These are phyloP conservation scores for Moesziomyces sp. DNA, from an alignment of 1,284 basidiomycete species.

Conservation along the genomic window DNA sequence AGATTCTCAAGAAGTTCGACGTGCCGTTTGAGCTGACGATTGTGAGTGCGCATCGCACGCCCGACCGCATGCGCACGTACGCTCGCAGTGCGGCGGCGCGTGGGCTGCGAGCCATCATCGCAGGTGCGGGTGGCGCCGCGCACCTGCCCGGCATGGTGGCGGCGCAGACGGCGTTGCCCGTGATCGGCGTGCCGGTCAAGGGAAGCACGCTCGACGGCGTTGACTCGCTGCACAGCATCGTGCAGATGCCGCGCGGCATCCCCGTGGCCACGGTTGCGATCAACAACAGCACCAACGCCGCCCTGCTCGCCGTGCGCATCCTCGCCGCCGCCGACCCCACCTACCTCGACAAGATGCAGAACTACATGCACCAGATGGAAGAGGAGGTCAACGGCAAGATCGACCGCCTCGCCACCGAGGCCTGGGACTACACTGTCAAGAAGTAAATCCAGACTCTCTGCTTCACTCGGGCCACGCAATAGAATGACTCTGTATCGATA, in stretches of 20 bases:
- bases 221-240: slow-evolving; percentile 94
- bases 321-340: slow-evolving; percentile 78
- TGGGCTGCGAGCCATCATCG: slow-evolving; percentile 84
- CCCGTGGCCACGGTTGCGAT: slow-evolving; percentile 98
- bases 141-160: slow-evolving; percentile 99
- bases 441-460: slow-evolving; percentile 29
- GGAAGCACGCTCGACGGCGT: slow-evolving; percentile 93
- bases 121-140: slow-evolving; percentile 95
- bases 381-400: slow-evolving; percentile 86
- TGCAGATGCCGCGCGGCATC: slow-evolving; percentile 98
- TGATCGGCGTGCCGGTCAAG: slow-evolving; percentile 97
- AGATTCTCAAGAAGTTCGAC: slow-evolving; percentile 81
- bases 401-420: slow-evolving; percentile 78
- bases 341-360: slow-evolving; percentile 78
- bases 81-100: slow-evolving; percentile 80
- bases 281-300: slow-evolving; percentile 94
- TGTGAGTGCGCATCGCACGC: slow-evolving; percentile 95
- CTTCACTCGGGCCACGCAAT: no score
- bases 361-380: slow-evolving; percentile 81
- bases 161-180: slow-evolving; percentile 88
- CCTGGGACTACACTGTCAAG: slow-evolving; percentile 76
- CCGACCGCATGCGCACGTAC: slow-evolving; percentile 85
- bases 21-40: slow-evolving; percentile 95
- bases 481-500: no score
- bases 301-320: slow-evolving; percentile 88